Evolutionary conservation across 1,284 basidiomycete genomes (phyloP), one percentile per base, ranked within the genome.

Genomic region (Mrakiaceae sp.): DNA sequence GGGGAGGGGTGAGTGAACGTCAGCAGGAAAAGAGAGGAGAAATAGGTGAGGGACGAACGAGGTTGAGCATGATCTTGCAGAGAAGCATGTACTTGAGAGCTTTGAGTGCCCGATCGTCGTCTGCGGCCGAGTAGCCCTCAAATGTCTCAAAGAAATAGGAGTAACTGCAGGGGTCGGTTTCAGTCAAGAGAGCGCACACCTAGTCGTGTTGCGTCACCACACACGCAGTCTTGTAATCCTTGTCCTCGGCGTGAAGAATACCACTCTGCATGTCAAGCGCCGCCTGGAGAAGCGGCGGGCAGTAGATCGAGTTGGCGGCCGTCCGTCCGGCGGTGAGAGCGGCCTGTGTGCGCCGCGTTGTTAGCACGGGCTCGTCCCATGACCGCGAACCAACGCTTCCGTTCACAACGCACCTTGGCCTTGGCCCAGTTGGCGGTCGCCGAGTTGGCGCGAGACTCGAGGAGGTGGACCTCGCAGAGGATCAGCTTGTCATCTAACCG

Each of bases 71-170:
- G 73, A 98, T 87, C 76, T 98, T 98, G 78, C 95, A 98, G 58
- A 98, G 78, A 11, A 98, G 81, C 93, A 98, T 96, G 77, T 98
- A 98, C 77, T 98, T 98, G 69, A 98, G 80, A 9, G 92, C 91
- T 3, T 83, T 82, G n/a, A 95, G 79, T 0, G 93, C 70, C 70
- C 78, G 68, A 5, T 75, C 69, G 66, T 81, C 79, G 59, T 81
- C 81, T 44, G 79, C 75, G 49, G 77, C 73, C 2, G 88, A 85
- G 68, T 90, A 87, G 1, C 90, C 92, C 71, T 98, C 95, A 69
- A 98, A 95, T 2, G 92, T 88, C 77, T 98, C 95, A 71, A 91
- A 94, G 78, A 98, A 98, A 80, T 98, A 98, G 0, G 91, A 95
- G 75, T 97, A 97, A 11, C 77, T 76, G 68, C 12, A 64, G 6